A percentile compares a stretch with the other conserved stretches of the same genome.
Conservation (phyloP, 176 grass and related monocot genomes). For the Chloris gayana region DNA sequence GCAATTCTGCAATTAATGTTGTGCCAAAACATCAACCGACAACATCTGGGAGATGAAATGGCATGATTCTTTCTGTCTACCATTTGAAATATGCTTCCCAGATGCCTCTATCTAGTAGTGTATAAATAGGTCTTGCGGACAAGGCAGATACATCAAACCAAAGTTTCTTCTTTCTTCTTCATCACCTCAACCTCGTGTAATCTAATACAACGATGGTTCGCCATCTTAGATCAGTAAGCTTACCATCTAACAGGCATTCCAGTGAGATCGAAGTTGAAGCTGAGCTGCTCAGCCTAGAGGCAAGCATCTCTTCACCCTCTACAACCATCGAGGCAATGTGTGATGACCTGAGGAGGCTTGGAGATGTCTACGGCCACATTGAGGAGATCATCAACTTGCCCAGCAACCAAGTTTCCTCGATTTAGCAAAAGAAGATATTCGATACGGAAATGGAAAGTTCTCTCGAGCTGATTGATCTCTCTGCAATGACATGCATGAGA, state of each 20-base stretch:
- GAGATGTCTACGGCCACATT: conserved; percentile 40
- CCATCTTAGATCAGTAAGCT: conserved; percentile 46
- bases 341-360: conserved; percentile 40
- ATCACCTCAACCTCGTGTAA: background rate
- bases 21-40: conserved; percentile 12
- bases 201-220: conserved; percentile 35
- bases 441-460: conserved; percentile 49
- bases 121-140: conserved; percentile 36
- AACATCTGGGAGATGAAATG: conserved; percentile 9
- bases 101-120: conserved; percentile 1
- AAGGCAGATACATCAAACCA: conserved; percentile 25
- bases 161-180: conserved; percentile 9
- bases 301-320: conserved; percentile 24
- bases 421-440: conserved; percentile 31
- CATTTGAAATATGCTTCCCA: background rate
- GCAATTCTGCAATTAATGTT: conserved; percentile 12
- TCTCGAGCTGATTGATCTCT: conserved; percentile 47
- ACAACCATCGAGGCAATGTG: background rate
- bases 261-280: conserved; percentile 30
- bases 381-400: conserved; percentile 44
- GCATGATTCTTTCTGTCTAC: conserved; percentile 42
- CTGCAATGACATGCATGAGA: conserved; percentile 47
- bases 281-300: conserved; percentile 42
- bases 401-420: conserved; percentile 41
- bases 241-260: conserved; percentile 43